These are phyloP conservation scores for Acanthamoeba triangularis DNA, from an alignment of 208 protist genomes.

Conservation along the genomic window DNA sequence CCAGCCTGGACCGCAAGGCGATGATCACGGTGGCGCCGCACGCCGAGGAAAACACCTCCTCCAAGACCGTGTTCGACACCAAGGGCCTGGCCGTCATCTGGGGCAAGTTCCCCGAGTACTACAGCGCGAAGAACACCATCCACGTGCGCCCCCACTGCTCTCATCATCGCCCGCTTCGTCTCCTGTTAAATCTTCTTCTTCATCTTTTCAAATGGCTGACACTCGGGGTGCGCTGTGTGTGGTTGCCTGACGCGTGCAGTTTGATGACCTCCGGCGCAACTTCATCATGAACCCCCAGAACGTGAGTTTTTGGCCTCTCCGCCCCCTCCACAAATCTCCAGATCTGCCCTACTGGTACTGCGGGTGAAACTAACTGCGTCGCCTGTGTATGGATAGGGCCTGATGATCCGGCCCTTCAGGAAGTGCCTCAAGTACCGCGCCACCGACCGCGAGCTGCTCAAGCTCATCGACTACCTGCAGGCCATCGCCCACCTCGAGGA, in stretches of 20 bases:
- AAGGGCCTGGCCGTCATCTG: constrained; percentile 62
- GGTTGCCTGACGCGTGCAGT: not conserved
- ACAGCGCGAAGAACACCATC: constrained; percentile 54
- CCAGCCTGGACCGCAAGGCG: constrained; percentile 19
- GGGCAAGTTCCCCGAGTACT: constrained; percentile 57
- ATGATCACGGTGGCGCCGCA: constrained; percentile 51
- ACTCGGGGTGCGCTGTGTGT: not conserved
- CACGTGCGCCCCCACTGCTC: not conserved
- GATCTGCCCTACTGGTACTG: not conserved
- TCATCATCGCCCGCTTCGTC: too few species aligned
- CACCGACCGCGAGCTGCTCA: constrained; percentile 25
- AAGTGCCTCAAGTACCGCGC: not conserved
- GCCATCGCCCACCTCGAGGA: constrained; percentile 34
- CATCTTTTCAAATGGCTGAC: too few species aligned
- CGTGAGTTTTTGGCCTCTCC: not conserved
- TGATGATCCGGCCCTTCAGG: constrained; percentile 37
- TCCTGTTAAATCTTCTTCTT: too few species aligned
- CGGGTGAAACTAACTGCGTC: too few species aligned
- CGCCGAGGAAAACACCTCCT: constrained; percentile 30
- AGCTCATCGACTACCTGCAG: constrained; percentile 14
- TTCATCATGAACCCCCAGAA: constrained; percentile 65
- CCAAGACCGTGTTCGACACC: constrained; percentile 59
- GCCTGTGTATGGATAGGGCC: not conserved
- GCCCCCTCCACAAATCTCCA: not conserved
- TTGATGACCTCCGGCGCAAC: constrained; percentile 58